phyloP scores from a whole-genome alignment of 495 filamentous ascomycete species.

The Apiosordaria backusii region DNA sequence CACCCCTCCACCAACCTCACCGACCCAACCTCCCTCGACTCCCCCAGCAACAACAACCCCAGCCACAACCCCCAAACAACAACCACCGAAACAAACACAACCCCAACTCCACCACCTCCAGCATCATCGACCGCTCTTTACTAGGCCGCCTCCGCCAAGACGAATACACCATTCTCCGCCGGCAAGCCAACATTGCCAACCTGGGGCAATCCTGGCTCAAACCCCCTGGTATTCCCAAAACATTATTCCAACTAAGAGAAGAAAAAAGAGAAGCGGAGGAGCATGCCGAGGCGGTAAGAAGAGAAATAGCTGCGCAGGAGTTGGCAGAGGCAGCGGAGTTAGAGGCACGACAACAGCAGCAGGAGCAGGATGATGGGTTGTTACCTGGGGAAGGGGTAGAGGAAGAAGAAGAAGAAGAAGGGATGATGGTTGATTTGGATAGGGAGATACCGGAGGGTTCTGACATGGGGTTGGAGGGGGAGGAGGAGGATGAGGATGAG shows the following conservation, averaged over 20 bases:
- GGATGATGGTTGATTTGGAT: conserved; percentile 37
- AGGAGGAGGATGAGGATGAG: conserved; percentile 34
- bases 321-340: conserved; percentile 51
- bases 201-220: conserved; percentile 77
- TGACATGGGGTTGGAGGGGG: conserved; percentile 53
- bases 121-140: conserved; percentile 42
- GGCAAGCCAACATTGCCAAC: conserved; percentile 67
- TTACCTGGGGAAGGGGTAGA: conserved; percentile 61
- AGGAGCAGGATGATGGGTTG: conserved; percentile 23
- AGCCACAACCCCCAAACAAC: conserved; percentile 22
- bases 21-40: conserved; percentile 6
- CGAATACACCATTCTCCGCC: conserved; percentile 62
- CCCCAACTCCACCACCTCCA: conserved; percentile 16
- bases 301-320: conserved; percentile 65
- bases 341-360: conserved; percentile 36
- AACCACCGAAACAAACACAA: background rate
- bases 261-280: conserved; percentile 78
- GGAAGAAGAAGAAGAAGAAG: conserved; percentile 48
- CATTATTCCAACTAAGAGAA: conserved; percentile 70
- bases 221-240: conserved; percentile 72
- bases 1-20: conserved; percentile 17
- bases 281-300: conserved; percentile 63
- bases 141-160: conserved; percentile 64
- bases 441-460: conserved; percentile 28
- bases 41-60: conserved; percentile 30